Base-by-base conservation (phyloP, 1,284 basidiomycete species). In the Cryptococcus hybrid region DNA sequence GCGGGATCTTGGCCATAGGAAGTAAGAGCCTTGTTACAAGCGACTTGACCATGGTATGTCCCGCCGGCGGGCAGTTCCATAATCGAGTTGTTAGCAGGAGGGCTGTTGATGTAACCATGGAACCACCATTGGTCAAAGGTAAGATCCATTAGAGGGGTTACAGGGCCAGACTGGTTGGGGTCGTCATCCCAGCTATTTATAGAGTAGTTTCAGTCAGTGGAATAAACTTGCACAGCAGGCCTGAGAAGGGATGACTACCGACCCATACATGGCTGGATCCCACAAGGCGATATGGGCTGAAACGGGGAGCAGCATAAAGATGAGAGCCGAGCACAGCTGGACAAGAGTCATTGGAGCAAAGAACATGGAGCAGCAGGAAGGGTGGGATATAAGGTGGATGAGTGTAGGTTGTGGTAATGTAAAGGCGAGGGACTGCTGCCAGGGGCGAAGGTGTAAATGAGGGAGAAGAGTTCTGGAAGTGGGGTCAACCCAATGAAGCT, bases 61-160 rank as follows among this genome's bases (percentile, higher is more conserved):
- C 74, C 73, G 9, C 74, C 73, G 5, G 71, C 56, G 7, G 75
- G 73, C 2, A 78, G 62, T 30, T 68, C 62, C 67, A 76, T 69
- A 47, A 73, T 68, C 13, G 53, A 60, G 3, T 68, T 71, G 4
- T 58, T 57, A 1, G 60, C 63, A 8, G 73, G 71, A 2, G 76
- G 75, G 8, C 60, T 50, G 58, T 71, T 59, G 50, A 72, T 72
- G 54, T 71, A 63, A 8, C 70, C 73, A 57, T 76, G 76, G 76
- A 88, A 85, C 87, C 87, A 89, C 87, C 87, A 88, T 59, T 86
- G 68, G 24, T 81, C 63, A 69, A 87, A 88, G 2, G 81, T 66
- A 65, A 81, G 75, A 65, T 83, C 66, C 46, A 76, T 78, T 7
- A 88, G 79, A 2, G 86, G 86, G 3, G 80, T 76, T 35, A 85